Evolutionary conservation across 768 basidiomycete species (phyloP).

Genomic region (Leccinum barrowsii): DNA sequence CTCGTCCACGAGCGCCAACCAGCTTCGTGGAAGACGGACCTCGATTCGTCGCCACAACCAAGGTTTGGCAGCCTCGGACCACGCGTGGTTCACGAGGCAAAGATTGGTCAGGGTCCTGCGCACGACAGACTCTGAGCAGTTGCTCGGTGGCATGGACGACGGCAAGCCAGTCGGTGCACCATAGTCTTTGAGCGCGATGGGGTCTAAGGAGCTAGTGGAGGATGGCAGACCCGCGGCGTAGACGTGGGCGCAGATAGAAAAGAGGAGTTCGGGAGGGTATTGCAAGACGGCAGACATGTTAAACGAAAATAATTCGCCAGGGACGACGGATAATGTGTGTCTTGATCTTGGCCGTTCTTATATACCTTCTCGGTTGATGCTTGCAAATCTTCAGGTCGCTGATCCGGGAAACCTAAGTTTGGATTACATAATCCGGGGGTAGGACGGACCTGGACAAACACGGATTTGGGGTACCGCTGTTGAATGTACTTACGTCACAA

Average conservation of each 20-base stretch:
- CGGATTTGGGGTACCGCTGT: constrained; percentile 4
- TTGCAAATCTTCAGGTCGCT: neutral
- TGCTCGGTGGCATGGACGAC: constrained; percentile 66
- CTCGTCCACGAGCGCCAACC: constrained; percentile 79
- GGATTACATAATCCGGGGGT: constrained; percentile 24
- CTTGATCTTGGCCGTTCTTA: neutral
- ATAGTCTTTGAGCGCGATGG: constrained; percentile 47
- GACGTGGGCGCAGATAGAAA: constrained; percentile 68
- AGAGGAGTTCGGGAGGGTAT: constrained; percentile 71
- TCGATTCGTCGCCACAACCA: constrained; percentile 86
- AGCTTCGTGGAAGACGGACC: constrained; percentile 78
- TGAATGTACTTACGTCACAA: constrained; percentile 1
- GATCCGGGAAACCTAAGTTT: neutral
- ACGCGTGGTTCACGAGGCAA: constrained; percentile 73
- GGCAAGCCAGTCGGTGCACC: constrained; percentile 59
- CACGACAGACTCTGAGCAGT: constrained; percentile 65
- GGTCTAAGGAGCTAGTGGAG: constrained; percentile 60
- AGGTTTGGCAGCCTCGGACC: constrained; percentile 81
- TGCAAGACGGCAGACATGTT: constrained; percentile 33
- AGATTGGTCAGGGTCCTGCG: constrained; percentile 66
- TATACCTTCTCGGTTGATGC: constrained; percentile 5
- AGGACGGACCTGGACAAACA: constrained; percentile 1
- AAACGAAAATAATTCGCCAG: neutral
- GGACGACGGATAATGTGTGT: neutral
- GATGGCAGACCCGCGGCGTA: constrained; percentile 62